Evolutionary conservation across 176 grass and related monocot genomes (phyloP), one percentile per base, ranked within the genome.

Genomic region (Oryza meyeriana): DNA sequence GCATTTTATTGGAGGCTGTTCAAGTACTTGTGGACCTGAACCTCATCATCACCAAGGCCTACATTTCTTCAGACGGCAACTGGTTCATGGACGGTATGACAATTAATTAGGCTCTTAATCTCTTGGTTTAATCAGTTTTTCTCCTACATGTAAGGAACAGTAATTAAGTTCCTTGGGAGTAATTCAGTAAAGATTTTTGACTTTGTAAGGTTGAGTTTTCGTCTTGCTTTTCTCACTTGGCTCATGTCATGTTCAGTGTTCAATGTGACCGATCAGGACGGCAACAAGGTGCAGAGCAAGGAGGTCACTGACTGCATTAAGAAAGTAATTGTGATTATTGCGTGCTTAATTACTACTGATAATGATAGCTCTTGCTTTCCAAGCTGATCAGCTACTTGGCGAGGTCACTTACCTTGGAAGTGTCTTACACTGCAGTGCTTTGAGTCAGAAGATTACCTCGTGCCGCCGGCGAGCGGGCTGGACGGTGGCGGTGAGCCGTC

Each of bases 191-290:
- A 44, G 63, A 68, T 68, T 17, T 10, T 25, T 58, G 35, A 47
- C 63, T 68, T 39, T 77, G 57, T 68, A 35, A 9, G 5, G 0
- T 48, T 68, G 65, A 76, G 7, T 57, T 59, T 11, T 25, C 55
- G 3, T 57, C 64, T 69, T 26, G 10, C 71, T 50, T 47, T 29
- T 1, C 25, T 69, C 76, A 88, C 17, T 73, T 78, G 67, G 42
- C 61, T 86, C 68, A 72, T 39, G 41, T 81, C 72, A 2, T 68
- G 39, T 68, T 86, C 88, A 94, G 92, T 91, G 39, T 94, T 94
- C 79, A 90, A 94, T 94, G 92, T 91, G 61, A 90, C 89, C 8
- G 83, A 94, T 87, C 79, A 69, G 35, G 80, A 89, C 9, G 92
- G 92, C 47, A 81, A 61, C 5, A 94, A 94, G 63, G 62, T 94